phyloP scores from a whole-genome alignment of 805 yeast genomes.

The Pichia cabralensis region DNA sequence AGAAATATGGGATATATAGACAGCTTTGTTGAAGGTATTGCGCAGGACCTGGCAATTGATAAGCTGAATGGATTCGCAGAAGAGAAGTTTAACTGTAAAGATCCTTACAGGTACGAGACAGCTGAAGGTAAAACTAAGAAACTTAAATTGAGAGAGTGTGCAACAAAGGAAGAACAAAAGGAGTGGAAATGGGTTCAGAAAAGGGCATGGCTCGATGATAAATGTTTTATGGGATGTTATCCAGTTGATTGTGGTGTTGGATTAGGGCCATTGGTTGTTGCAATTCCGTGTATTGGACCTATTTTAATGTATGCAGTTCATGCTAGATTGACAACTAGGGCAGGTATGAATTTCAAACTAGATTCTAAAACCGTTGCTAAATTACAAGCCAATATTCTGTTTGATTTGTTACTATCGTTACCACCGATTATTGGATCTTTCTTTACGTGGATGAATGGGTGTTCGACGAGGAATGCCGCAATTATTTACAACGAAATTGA shows the following conservation, averaged over 20 bases:
- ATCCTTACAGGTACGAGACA: conserved; percentile 51
- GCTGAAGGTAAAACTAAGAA: conserved; percentile 43
- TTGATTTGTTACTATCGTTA: conserved; percentile 66
- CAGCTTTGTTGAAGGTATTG: conserved; percentile 9
- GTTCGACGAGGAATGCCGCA: conserved; percentile 87
- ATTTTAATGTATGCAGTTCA: conserved; percentile 71
- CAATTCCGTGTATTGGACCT: conserved; percentile 80
- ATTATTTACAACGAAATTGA: conserved; percentile 42
- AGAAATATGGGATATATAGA: conserved; percentile 1
- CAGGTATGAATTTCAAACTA: conserved; percentile 44
- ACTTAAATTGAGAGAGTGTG: conserved; percentile 49
- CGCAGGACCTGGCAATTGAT: conserved; percentile 28
- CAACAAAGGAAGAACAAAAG: conserved; percentile 49
- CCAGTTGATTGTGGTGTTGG: conserved; percentile 72
- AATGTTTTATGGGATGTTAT: conserved; percentile 71
- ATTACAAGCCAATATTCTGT: conserved; percentile 63
- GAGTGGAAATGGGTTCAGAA: conserved; percentile 66
- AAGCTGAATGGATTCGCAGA: conserved; percentile 59
- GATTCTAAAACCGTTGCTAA: conserved; percentile 54
- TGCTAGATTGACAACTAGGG: conserved; percentile 51
- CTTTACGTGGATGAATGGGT: conserved; percentile 71
- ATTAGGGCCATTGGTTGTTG: conserved; percentile 57
- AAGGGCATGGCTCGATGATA: conserved; percentile 83
- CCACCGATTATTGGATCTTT: conserved; percentile 76
- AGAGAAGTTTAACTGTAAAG: conserved; percentile 49